phyloP scores from a whole-genome alignment of 176 grass and related monocot species.

The Zea luxurians region DNA sequence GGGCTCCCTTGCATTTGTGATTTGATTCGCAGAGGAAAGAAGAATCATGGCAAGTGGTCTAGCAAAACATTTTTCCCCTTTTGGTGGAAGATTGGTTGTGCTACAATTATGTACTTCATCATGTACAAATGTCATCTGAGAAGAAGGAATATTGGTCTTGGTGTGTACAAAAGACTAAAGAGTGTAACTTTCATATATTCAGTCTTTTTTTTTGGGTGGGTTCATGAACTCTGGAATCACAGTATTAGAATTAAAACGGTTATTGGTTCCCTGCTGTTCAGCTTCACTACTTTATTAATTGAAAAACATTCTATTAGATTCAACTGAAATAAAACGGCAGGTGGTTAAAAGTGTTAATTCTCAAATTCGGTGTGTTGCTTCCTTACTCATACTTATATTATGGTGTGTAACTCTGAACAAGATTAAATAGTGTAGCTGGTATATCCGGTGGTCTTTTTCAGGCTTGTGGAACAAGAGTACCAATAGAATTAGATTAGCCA shows the following conservation, averaged over 20 bases:
- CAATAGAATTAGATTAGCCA: not conserved
- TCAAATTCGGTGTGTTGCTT: not conserved
- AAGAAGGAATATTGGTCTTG: not conserved
- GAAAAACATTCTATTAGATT: not conserved
- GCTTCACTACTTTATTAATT: not conserved
- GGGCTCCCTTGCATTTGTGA: not conserved
- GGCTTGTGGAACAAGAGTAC: not conserved
- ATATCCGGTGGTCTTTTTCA: not conserved
- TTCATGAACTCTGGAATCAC: not conserved
- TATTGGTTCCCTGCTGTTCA: not conserved
- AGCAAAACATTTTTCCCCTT: not conserved
- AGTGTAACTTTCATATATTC: not conserved
- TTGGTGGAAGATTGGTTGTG: not conserved
- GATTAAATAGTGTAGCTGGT: not conserved
- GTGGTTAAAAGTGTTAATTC: not conserved
- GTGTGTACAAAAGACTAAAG: not conserved
- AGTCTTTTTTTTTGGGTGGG: not conserved
- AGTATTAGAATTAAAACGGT: not conserved
- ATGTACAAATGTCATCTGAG: constrained; percentile 3
- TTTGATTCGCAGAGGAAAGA: not conserved
- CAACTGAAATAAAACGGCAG: not conserved
- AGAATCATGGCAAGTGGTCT: not conserved
- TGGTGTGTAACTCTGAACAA: not conserved
- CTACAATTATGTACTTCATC: not conserved
- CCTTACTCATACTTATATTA: not conserved